Base-by-base conservation (phyloP, 1,284 basidiomycete species). In the Stereum hirsutum region DNA sequence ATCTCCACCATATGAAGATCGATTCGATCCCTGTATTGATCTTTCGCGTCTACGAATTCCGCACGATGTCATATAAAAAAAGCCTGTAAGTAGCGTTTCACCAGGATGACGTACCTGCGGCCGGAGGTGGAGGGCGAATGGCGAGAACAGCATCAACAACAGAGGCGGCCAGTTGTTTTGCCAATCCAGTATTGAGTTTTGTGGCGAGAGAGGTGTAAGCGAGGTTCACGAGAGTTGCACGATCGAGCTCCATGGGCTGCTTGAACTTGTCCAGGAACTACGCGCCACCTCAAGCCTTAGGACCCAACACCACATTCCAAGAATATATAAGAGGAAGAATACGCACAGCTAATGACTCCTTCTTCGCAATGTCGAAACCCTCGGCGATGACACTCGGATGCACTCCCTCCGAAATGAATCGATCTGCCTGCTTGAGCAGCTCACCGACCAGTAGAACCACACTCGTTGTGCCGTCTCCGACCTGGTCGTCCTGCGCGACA, bases 1-100 rank as follows among this genome's bases (percentile, higher is more conserved):
- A 99, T 85, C 66, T 99, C 96, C 45, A 99, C 75, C 96, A 99
- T 99, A 69, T 99, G 95, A 50, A 99, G 69, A 69, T 99, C 96
- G 59, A 99, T 96, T 37, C 94, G 93, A 55, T 91, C 81, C 43
- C 74, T 74, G 69, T 77, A 84, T 54, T 82, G 77, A 52, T 81
- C 79, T 51, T 72, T 64, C 15, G 72, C 63, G 48, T 74, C 79
- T 85, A 48, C 39, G 14, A n/a, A 28, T 42, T 21, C 36, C 20
- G 6, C 27, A 33, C n/a, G 42, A 46, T 11, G 31, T 19, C 37
- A 12, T 12, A 15, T 26, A 38, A 21, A 35, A 11, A 35, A 44
- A 28, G 34, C 15, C 12, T 30, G 20, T 8, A 34, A 32, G 17
- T 49, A 54, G 52, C 52, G 46, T 55, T 46, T 48, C n/a, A n/a